Evolutionary conservation across 1,284 basidiomycete species (phyloP).

Genomic region (Pascua sp.): DNA sequence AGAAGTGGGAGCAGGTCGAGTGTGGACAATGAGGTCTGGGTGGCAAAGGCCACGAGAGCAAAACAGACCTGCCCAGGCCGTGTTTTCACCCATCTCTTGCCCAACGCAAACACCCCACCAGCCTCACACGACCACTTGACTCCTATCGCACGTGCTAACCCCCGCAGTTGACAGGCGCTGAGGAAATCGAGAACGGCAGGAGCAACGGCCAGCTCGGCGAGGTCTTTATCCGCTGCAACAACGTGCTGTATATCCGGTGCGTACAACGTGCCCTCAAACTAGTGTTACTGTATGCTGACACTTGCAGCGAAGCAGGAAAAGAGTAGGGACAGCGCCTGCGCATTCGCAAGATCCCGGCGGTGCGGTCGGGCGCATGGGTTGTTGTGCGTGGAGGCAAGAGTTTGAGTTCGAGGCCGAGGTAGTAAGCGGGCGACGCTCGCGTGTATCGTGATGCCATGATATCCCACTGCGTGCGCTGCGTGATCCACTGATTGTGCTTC

Average conservation of each 20-base stretch:
- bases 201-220: conserved; percentile 95
- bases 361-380: too few relatives aligned
- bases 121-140: too few relatives aligned
- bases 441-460: conserved; percentile 12
- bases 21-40: too few relatives aligned
- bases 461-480: not conserved
- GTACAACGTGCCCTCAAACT: conserved; percentile 6
- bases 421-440: not conserved
- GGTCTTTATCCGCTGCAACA: conserved; percentile 97
- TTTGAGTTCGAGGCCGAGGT: not conserved
- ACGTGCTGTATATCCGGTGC: conserved; percentile 76
- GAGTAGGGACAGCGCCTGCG: conserved; percentile 12
- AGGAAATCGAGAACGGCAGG: conserved; percentile 95
- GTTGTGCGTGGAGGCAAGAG: too few relatives aligned
- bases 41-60: too few relatives aligned
- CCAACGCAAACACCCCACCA: too few relatives aligned
- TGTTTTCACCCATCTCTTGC: too few relatives aligned
- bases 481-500: too few relatives aligned
- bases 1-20: too few relatives aligned
- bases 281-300: not conserved
- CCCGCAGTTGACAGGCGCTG: conserved; percentile 86
- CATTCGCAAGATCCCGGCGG: too few relatives aligned
- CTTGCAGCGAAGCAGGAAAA: conserved; percentile 34
- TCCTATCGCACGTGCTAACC: conserved; percentile 5
- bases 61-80: too few relatives aligned